phyloP scores from a whole-genome alignment of 768 basidiomycete genomes.

The Pseudohyphozyma bogoriensis region DNA sequence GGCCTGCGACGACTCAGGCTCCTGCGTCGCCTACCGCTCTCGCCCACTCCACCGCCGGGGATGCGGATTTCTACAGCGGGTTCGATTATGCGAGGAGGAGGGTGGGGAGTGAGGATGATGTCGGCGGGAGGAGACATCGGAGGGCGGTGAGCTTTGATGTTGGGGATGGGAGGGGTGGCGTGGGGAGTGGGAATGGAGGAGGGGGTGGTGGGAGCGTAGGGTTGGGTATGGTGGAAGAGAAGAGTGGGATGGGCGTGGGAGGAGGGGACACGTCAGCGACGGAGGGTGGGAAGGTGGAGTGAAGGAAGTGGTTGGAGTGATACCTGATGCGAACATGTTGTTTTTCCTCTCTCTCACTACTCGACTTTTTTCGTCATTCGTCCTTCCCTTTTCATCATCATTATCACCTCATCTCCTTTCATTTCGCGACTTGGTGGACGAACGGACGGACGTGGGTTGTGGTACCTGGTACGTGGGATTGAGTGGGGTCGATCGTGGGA shows the following conservation, averaged over 20 bases:
- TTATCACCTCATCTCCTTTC: too few species aligned
- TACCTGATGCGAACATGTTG: background rate
- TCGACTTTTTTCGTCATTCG: too few species aligned
- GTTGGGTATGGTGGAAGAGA: background rate
- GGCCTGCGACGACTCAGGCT: conserved; percentile 12
- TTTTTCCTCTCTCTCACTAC: too few species aligned
- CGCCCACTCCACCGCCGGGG: background rate
- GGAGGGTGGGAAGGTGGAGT: too few species aligned
- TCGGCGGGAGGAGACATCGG: background rate
- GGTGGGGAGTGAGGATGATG: background rate
- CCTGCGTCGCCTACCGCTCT: background rate
- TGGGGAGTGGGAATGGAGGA: background rate
- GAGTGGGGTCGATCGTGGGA: too few species aligned
- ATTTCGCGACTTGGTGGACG: too few species aligned
- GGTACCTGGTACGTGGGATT: too few species aligned
- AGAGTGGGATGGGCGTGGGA: too few species aligned
- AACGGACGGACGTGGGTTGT: too few species aligned
- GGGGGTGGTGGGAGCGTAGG: background rate
- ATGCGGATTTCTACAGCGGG: background rate
- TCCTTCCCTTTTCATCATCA: too few species aligned
- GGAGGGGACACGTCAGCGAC: too few species aligned
- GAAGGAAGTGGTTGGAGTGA: too few species aligned
- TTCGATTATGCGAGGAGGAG: background rate
- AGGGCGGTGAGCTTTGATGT: background rate
- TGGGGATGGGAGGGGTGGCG: background rate